Evolutionary conservation across 1,139 yeast species (phyloP).

Genomic region (Hanseniaspora gamundiae): DNA sequence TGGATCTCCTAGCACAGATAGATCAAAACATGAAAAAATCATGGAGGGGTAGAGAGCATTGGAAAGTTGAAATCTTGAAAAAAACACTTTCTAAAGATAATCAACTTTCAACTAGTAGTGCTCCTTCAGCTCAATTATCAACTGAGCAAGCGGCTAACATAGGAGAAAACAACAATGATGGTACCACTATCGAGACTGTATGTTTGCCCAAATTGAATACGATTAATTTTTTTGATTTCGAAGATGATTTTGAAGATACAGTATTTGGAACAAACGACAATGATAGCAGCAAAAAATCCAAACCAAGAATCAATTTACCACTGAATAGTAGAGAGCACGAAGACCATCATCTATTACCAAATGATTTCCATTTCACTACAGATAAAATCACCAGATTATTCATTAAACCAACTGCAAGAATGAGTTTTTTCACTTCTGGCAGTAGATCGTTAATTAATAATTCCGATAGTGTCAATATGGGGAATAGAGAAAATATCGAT

Average conservation of each 20-base stretch:
- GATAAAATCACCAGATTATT: conserved; percentile 56
- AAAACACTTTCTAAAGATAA: conserved; percentile 16
- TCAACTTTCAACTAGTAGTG: too few species aligned
- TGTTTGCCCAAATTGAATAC: conserved; percentile 7
- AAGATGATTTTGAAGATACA: conserved; percentile 24
- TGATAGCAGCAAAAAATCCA: conserved; percentile 25
- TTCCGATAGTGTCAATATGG: background rate
- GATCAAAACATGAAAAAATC: conserved; percentile 51
- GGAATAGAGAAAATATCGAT: conserved; percentile 4
- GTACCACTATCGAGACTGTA: conserved; percentile 1
- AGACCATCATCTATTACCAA: conserved; percentile 47
- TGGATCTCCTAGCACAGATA: conserved; percentile 65
- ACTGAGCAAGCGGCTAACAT: conserved; percentile 9
- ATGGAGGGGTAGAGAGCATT: conserved; percentile 92
- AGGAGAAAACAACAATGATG: conserved; percentile 9
- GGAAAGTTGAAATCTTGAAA: conserved; percentile 66
- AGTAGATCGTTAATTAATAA: conserved; percentile 1
- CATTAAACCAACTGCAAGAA: conserved; percentile 44
- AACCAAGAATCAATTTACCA: conserved; percentile 31
- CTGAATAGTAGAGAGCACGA: conserved; percentile 31
- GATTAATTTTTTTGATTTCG: conserved; percentile 40
- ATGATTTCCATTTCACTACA: conserved; percentile 63
- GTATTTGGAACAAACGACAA: conserved; percentile 30
- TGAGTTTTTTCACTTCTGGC: conserved; percentile 23
- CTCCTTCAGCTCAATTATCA: conserved; percentile 1